Conservation (phyloP, 805 yeast species). For the Candida sakaeoensis region DNA sequence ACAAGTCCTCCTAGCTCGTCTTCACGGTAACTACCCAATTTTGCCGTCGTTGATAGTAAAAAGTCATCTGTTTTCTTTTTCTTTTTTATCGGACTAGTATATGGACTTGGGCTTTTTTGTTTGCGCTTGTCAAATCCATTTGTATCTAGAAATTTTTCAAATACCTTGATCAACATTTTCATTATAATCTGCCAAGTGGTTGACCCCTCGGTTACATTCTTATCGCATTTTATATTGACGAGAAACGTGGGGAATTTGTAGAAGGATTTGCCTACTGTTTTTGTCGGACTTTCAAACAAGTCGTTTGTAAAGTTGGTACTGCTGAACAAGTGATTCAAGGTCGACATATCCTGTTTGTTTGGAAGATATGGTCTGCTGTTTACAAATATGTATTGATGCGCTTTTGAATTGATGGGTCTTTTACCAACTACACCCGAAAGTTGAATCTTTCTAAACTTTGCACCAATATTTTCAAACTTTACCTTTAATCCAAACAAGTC, state of each 20-base stretch:
- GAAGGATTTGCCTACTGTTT: constrained; percentile 24
- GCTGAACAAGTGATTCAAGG: constrained; percentile 22
- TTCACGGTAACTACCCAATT: constrained; percentile 5
- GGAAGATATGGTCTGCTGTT: constrained; percentile 34
- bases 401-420: constrained; percentile 27
- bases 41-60: constrained; percentile 5
- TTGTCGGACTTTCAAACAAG: constrained; percentile 2
- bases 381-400: constrained; percentile 43
- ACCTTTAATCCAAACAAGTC: constrained; percentile 8
- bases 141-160: constrained; percentile 5
- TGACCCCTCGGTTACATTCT: constrained; percentile 26
- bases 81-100: constrained; percentile 7
- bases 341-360: constrained; percentile 11
- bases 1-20: constrained; percentile 7
- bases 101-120: constrained; percentile 3
- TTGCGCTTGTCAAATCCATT: constrained; percentile 5
- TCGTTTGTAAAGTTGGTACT: constrained; percentile 17
- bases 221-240: constrained; percentile 25
- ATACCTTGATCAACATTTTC: constrained; percentile 7
- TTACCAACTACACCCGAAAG: constrained; percentile 40
- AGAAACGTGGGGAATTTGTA: constrained; percentile 37
- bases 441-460: constrained; percentile 19
- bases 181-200: constrained; percentile 3
- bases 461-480: constrained; percentile 23
- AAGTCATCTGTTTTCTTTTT: constrained; percentile 5